These are phyloP conservation scores for Botryosphaeria dothidea DNA, from an alignment of 2,329 filamentous ascomycete genomes.

Conservation along the genomic window DNA sequence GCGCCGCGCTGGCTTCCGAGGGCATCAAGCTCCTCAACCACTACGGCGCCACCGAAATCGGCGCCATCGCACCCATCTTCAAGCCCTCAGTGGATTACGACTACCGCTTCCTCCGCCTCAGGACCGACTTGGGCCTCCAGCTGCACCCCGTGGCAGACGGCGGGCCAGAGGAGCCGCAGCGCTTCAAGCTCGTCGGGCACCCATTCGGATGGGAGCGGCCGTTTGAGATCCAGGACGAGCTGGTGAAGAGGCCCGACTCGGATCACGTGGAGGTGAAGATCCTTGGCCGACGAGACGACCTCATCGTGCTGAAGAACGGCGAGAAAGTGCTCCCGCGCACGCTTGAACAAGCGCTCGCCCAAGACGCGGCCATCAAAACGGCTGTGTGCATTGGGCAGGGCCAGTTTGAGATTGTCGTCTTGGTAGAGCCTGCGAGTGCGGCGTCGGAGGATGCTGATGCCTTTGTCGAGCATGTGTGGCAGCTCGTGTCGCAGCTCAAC, in stretches of 20 bases:
- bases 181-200: conserved; percentile 27
- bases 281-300: conserved; percentile 38
- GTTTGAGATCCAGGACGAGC: conserved; percentile 36
- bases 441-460: background rate
- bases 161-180: background rate
- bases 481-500: conserved; percentile 27
- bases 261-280: conserved; percentile 27
- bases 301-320: conserved; percentile 33
- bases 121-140: conserved; percentile 34
- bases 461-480: conserved; percentile 29
- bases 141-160: conserved; percentile 17
- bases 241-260: conserved; percentile 29
- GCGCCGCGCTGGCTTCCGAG: conserved; percentile 24
- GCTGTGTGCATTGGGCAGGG: conserved; percentile 28
- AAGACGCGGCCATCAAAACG: conserved; percentile 14
- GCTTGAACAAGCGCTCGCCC: conserved; percentile 24
- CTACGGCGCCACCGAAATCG: conserved; percentile 40
- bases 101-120: conserved; percentile 34
- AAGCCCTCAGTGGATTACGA: conserved; percentile 33
- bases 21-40: conserved; percentile 37
- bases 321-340: conserved; percentile 31
- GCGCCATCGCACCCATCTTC: conserved; percentile 37
- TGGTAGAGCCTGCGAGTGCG: conserved; percentile 25
- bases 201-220: conserved; percentile 30
- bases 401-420: conserved; percentile 24